Conservation (phyloP, 2,329 filamentous ascomycete genomes). For the Penicillium sp. region DNA sequence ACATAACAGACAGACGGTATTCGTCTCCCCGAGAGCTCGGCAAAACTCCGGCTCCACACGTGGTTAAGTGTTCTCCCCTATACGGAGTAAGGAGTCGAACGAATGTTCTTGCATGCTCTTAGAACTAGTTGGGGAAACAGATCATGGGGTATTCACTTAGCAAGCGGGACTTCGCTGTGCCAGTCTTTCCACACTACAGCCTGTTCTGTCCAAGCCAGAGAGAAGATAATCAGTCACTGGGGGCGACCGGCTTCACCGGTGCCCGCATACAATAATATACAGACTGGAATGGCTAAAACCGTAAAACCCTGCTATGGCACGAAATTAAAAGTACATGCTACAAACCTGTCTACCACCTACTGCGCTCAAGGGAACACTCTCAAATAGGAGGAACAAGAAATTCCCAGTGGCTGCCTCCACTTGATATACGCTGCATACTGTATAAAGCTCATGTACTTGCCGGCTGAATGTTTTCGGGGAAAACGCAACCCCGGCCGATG, state of each 20-base stretch:
- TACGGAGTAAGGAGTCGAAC: not conserved
- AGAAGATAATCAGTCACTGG: slow-evolving; percentile 2
- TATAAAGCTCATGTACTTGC: slow-evolving; percentile 7
- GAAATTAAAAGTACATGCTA: not conserved
- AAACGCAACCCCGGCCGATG: slow-evolving; percentile 30
- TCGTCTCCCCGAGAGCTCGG: not conserved
- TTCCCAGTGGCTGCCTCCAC: not conserved
- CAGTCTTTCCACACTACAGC: slow-evolving; percentile 9
- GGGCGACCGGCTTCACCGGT: slow-evolving; percentile 11
- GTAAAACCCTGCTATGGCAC: not conserved
- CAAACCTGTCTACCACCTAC: not conserved
- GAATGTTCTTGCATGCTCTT: not conserved
- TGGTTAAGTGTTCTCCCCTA: slow-evolving; percentile 21
- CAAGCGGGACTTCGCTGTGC: slow-evolving; percentile 6
- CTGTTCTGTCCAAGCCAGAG: slow-evolving; percentile 10
- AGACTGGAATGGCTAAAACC: slow-evolving; percentile 11
- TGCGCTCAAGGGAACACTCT: not conserved
- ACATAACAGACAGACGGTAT: not conserved
- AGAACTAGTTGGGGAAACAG: not conserved
- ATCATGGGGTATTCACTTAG: slow-evolving; percentile 9
- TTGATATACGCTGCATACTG: slow-evolving; percentile 13
- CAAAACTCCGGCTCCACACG: slow-evolving; percentile 3
- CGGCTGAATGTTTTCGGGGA: slow-evolving; percentile 32
- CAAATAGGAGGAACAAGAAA: not conserved
- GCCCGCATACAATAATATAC: not conserved